A percentile compares a stretch with the other conserved stretches of the same genome.
These are phyloP conservation scores for Lenzites betulinus DNA, from an alignment of 768 basidiomycete species.

Conservation along the genomic window DNA sequence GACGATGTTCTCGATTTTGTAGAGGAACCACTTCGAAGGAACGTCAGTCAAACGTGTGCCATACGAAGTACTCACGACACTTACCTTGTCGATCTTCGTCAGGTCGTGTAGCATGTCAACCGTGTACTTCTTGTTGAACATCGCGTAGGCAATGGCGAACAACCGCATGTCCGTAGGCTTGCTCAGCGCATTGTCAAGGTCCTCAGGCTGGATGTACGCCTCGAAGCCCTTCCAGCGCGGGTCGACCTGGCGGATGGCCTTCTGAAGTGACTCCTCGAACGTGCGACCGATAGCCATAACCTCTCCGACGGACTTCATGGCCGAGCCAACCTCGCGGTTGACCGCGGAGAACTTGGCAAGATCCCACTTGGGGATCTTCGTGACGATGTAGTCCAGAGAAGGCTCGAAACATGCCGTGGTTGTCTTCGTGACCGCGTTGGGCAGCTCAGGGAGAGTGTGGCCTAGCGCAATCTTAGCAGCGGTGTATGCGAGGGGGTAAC, in stretches of 20 bases:
- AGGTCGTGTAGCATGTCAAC: constrained; percentile 90
- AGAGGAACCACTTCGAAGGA: constrained; percentile 82
- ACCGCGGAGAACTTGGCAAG: constrained; percentile 97
- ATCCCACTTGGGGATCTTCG: constrained; percentile 99
- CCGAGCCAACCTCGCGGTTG: constrained; percentile 90
- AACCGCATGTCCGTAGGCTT: constrained; percentile 94
- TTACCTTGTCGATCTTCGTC: constrained; percentile 96
- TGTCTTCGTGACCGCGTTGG: constrained; percentile 98
- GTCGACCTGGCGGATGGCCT: constrained; percentile 97
- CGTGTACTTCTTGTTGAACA: constrained; percentile 90
- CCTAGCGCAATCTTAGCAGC: constrained; percentile 99
- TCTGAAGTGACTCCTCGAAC: constrained; percentile 97
- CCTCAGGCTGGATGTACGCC: constrained; percentile 86
- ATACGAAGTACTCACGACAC: constrained; percentile 5
- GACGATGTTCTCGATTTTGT: constrained; percentile 99
- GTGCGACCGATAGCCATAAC: constrained; percentile 99
- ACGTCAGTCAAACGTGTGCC: background rate
- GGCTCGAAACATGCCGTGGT: constrained; percentile 99
- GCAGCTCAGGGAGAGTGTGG: constrained; percentile 94
- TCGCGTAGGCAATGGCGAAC: constrained; percentile 97
- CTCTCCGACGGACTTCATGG: constrained; percentile 99
- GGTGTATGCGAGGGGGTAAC: constrained; percentile 98
- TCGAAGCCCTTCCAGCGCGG: constrained; percentile 97
- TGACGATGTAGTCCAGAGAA: constrained; percentile 98
- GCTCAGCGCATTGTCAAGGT: constrained; percentile 76